Percentiles rank a stretch among this genome's conserved stretches.
Conservation (phyloP, 1,139 yeast species). For the Geotrichum citri-aurantii region DNA sequence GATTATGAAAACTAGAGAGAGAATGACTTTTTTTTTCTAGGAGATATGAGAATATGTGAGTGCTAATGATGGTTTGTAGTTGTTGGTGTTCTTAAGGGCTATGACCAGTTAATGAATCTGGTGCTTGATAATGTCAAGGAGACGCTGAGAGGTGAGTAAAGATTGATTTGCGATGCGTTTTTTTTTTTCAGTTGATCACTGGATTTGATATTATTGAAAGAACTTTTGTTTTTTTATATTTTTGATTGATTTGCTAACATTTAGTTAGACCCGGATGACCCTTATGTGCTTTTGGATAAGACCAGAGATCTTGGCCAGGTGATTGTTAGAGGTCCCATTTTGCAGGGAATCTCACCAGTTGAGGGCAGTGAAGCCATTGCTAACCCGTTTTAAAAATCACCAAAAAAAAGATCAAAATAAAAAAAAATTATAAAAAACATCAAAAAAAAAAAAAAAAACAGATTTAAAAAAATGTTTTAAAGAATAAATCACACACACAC, state of each 20-base stretch:
- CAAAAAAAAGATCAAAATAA: neutral
- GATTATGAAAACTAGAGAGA: conserved; percentile 13
- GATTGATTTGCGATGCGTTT: neutral
- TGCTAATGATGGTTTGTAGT: conserved; percentile 36
- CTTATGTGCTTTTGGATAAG: conserved; percentile 42
- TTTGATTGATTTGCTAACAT: neutral
- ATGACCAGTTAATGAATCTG: conserved; percentile 87
- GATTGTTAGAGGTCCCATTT: conserved; percentile 80
- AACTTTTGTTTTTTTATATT: neutral
- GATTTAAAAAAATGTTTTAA: too few relatives aligned
- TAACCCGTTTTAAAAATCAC: conserved; percentile 49
- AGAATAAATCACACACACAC: too few relatives aligned
- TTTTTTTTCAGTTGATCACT: neutral
- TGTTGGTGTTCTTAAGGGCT: conserved; percentile 76
- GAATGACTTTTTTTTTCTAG: conserved; percentile 22
- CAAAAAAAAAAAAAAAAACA: too few relatives aligned
- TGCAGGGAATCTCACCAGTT: conserved; percentile 75
- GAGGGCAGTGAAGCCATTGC: conserved; percentile 77
- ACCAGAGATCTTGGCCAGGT: conserved; percentile 68
- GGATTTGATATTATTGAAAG: too few relatives aligned
- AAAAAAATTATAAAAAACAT: too few relatives aligned
- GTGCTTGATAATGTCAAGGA: conserved; percentile 84
- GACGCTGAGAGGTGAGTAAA: conserved; percentile 25
- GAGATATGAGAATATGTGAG: neutral
- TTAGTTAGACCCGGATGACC: conserved; percentile 54